phyloP scores from a whole-genome alignment of 352 stramenopile species.

The Phytopythium kandeliae region DNA sequence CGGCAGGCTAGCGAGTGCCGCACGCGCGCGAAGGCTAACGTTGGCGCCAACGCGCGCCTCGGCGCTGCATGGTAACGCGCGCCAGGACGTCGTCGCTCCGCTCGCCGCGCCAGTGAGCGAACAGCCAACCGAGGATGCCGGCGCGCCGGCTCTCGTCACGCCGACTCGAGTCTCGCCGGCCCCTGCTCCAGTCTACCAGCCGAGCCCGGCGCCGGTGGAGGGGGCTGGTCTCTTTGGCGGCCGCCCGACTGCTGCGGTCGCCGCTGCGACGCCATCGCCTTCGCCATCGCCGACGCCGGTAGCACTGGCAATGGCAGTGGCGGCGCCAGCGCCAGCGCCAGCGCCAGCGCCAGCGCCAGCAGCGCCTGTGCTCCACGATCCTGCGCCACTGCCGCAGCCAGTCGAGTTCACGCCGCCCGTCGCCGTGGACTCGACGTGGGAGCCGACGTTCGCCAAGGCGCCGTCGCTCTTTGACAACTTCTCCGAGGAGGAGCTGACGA shows the following conservation, averaged over 20 bases:
- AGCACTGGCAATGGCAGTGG: no score
- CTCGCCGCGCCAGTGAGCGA: background rate
- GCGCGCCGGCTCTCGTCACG: background rate
- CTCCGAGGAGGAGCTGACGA: conserved; percentile 34
- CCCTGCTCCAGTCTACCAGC: conserved; percentile 1
- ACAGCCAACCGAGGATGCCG: background rate
- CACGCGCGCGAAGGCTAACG: no score
- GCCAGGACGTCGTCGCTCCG: conserved; percentile 4
- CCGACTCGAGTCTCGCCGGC: background rate
- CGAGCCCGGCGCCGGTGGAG: conserved; percentile 3
- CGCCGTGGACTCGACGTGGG: conserved; percentile 2
- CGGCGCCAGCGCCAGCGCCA: conserved; percentile 1
- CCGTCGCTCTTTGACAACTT: conserved; percentile 23
- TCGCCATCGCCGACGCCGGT: no score
- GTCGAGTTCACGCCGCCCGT: conserved; percentile 5
- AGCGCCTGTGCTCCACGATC: conserved; percentile 1
- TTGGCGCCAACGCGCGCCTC: no score
- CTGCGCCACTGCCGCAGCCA: background rate
- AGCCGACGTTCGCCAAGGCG: conserved; percentile 1
- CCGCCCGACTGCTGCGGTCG: background rate
- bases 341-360: background rate
- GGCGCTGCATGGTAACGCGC: no score
- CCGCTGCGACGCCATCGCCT: conserved; percentile 1
- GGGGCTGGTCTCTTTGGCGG: background rate
- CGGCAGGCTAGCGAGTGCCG: no score